A percentile compares a stretch with the other conserved stretches of the same genome.
Evolutionary conservation across 2,329 filamentous ascomycete genomes (phyloP).

Genomic region (Lachnellula arida): DNA sequence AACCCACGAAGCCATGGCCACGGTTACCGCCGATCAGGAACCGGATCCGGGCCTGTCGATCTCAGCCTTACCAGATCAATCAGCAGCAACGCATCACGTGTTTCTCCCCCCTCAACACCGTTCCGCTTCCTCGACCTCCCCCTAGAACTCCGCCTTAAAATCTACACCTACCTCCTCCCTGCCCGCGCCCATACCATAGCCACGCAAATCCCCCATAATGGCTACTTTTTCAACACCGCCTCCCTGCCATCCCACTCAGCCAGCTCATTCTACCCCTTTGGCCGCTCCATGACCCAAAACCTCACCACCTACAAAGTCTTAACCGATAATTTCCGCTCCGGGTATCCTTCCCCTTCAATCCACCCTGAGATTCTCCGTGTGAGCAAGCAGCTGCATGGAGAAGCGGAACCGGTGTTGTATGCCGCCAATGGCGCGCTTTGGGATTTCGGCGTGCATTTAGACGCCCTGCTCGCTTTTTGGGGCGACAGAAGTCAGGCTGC

Average conservation of each 20-base stretch:
- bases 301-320: slow-evolving; percentile 27
- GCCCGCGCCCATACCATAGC: slow-evolving; percentile 24
- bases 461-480: slow-evolving; percentile 21
- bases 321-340: slow-evolving; percentile 15
- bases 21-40: not conserved
- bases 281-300: slow-evolving; percentile 7
- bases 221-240: slow-evolving; percentile 22
- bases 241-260: slow-evolving; percentile 11
- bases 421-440: slow-evolving; percentile 13
- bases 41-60: not conserved
- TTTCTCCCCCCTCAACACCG: not conserved
- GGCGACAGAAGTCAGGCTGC: slow-evolving; percentile 17
- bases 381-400: slow-evolving; percentile 15
- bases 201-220: slow-evolving; percentile 26
- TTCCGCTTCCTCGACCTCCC: slow-evolving; percentile 27
- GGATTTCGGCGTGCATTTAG: slow-evolving; percentile 24
- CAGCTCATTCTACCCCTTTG: slow-evolving; percentile 22
- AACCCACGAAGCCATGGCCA: not conserved
- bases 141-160: slow-evolving; percentile 26
- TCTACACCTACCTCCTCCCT: slow-evolving; percentile 26
- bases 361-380: slow-evolving; percentile 16
- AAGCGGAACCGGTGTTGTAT: slow-evolving; percentile 25
- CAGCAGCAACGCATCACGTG: not conserved
- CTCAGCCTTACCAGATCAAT: not conserved
- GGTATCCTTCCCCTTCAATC: slow-evolving; percentile 13